Percentiles rank a stretch among this genome's conserved stretches.
phyloP scores from a whole-genome alignment of 2,329 filamentous ascomycete genomes.

The Fusarium verrucosum region DNA sequence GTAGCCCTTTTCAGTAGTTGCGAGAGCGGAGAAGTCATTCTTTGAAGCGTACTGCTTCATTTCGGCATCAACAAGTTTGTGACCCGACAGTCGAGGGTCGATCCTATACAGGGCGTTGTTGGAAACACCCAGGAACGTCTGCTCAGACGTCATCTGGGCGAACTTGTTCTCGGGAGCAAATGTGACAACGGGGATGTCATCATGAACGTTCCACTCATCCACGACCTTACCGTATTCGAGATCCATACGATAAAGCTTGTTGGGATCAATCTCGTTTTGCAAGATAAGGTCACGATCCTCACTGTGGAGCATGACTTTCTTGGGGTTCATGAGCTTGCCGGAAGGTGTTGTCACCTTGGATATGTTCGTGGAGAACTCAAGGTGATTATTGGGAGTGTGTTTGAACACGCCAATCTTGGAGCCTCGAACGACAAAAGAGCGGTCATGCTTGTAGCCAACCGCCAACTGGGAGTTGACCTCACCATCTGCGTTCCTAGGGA shows the following conservation, averaged over 20 bases:
- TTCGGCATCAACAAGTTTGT: conserved; percentile 91
- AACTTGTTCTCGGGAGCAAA: conserved; percentile 99
- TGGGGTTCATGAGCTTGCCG: conserved; percentile 89
- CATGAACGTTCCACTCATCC: conserved; percentile 98
- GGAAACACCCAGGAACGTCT: conserved; percentile 93
- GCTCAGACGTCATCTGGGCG: conserved; percentile 93
- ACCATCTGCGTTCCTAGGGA: conserved; percentile 77
- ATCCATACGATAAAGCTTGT: conserved; percentile 96
- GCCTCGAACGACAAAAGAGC: conserved; percentile 95
- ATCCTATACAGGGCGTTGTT: conserved; percentile 92
- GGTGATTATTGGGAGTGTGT: conserved; percentile 88
- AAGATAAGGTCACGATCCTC: conserved; percentile 91
- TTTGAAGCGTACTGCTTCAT: conserved; percentile 97
- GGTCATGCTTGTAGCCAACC: conserved; percentile 95
- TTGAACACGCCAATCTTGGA: conserved; percentile 99
- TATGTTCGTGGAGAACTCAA: conserved; percentile 97
- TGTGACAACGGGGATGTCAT: conserved; percentile 90
- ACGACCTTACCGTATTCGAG: conserved; percentile 97
- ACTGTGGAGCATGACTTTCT: conserved; percentile 95
- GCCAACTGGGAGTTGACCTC: conserved; percentile 94
- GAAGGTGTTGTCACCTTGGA: conserved; percentile 91
- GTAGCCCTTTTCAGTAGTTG: conserved; percentile 95
- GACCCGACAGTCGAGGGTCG: conserved; percentile 87
- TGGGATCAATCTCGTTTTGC: conserved; percentile 83
- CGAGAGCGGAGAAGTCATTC: conserved; percentile 94